Evolutionary conservation across 139 green algal species (phyloP).

Genomic region (Chlorella sp.): DNA sequence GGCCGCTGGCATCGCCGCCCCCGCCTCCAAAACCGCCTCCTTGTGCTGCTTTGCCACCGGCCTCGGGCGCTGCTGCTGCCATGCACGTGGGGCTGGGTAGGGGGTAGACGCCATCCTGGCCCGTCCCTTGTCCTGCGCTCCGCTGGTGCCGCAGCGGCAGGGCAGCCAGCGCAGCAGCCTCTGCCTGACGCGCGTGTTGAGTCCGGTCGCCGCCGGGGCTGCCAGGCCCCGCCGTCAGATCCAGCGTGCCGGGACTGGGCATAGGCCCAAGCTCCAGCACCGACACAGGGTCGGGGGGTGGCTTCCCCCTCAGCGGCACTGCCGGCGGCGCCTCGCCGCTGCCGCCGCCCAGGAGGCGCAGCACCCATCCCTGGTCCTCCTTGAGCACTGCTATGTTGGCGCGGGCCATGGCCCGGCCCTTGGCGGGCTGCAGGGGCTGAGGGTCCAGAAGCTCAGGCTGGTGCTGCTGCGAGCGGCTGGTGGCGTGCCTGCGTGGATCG

Average conservation of each 20-base stretch:
- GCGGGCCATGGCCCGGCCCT: neutral
- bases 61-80: neutral
- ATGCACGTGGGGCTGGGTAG: neutral
- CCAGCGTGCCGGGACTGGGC: neutral
- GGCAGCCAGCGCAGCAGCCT: too few species aligned
- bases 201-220: neutral
- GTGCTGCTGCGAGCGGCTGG: too few species aligned
- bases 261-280: neutral
- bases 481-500: too few species aligned
- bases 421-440: neutral
- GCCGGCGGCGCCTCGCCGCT: neutral
- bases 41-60: too few species aligned
- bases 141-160: too few species aligned
- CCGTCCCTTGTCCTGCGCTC: too few species aligned
- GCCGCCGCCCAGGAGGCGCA: neutral
- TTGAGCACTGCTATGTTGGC: neutral
- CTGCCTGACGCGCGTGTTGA: too few species aligned
- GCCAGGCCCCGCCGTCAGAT: neutral
- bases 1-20: neutral
- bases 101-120: neutral
- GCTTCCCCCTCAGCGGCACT: neutral
- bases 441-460: too few species aligned
- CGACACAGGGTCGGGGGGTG: neutral
- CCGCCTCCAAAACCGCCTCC: neutral
- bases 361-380: neutral